These are phyloP conservation scores for Davidsoniella australis DNA, from an alignment of 2,329 filamentous ascomycete genomes.

Conservation along the genomic window DNA sequence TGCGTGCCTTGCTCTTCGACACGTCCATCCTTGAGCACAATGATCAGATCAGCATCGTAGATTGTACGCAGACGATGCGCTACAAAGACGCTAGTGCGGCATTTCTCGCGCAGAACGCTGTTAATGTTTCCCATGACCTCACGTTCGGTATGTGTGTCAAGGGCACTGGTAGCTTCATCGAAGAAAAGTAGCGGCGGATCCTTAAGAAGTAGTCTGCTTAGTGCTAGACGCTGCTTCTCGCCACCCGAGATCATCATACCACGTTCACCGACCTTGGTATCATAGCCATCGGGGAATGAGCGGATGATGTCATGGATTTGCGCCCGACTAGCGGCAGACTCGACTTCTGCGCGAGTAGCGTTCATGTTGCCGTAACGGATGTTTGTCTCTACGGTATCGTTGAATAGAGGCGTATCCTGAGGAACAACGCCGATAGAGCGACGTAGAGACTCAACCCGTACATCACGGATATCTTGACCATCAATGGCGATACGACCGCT, in stretches of 20 bases:
- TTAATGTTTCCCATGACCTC: constrained; percentile 85
- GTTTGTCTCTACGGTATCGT: constrained; percentile 89
- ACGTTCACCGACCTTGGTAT: constrained; percentile 81
- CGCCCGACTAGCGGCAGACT: constrained; percentile 63
- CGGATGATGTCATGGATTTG: constrained; percentile 70
- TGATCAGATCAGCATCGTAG: constrained; percentile 82
- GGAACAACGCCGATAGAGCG: constrained; percentile 85
- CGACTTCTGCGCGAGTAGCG: constrained; percentile 55
- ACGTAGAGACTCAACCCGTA: constrained; percentile 67
- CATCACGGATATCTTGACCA: constrained; percentile 74
- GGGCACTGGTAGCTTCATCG: constrained; percentile 80
- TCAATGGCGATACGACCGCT: constrained; percentile 76
- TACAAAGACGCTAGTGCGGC: constrained; percentile 82
- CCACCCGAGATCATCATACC: constrained; percentile 94
- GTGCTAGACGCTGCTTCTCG: constrained; percentile 80
- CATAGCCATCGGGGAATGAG: constrained; percentile 71
- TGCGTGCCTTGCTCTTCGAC: constrained; percentile 89
- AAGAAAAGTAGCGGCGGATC: constrained; percentile 86
- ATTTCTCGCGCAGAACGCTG: constrained; percentile 74
- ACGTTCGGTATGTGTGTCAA: constrained; percentile 89
- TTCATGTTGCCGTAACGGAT: constrained; percentile 80
- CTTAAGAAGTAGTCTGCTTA: constrained; percentile 71
- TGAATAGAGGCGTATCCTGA: constrained; percentile 93
- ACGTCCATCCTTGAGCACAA: constrained; percentile 66
- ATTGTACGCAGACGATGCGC: constrained; percentile 87